A percentile compares a stretch with the other conserved stretches of the same genome.
Evolutionary conservation across 23 red algal species (phyloP).

Genomic region (Gracilariopsis chorda): DNA sequence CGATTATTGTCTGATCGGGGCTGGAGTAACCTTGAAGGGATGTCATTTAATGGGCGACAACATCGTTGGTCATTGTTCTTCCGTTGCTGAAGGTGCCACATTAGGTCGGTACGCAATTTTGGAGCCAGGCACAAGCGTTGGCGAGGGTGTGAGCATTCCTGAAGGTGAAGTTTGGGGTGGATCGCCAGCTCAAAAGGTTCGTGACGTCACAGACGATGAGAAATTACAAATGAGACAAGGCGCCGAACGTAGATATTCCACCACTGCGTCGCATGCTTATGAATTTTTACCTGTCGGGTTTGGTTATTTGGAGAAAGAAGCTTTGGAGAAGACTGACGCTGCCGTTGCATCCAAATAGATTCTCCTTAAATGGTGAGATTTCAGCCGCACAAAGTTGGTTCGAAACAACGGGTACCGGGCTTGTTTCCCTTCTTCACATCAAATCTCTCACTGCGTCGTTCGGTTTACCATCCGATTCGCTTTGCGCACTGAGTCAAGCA

Average conservation of each 20-base stretch:
- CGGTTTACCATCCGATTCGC: too few species aligned
- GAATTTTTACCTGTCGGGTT: conserved; percentile 62
- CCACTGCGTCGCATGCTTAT: conserved; percentile 23
- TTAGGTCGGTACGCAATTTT: conserved; percentile 31
- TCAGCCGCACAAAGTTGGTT: too few species aligned
- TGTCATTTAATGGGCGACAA: conserved; percentile 65
- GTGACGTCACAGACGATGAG: conserved; percentile 38
- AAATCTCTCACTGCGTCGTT: too few species aligned
- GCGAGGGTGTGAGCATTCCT: conserved; percentile 20
- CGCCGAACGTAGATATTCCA: background rate
- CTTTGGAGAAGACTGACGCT: background rate
- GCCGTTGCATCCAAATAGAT: background rate
- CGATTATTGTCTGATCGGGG: conserved; percentile 55
- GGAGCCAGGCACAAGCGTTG: conserved; percentile 15
- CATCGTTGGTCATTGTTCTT: conserved; percentile 33
- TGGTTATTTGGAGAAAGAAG: conserved; percentile 56
- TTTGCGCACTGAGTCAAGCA: too few species aligned
- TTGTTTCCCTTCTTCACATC: too few species aligned
- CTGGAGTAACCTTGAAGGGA: conserved; percentile 37
- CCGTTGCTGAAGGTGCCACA: conserved; percentile 52
- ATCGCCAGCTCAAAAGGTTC: conserved; percentile 44
- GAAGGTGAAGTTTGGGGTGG: conserved; percentile 54
- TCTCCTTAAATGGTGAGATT: too few species aligned
- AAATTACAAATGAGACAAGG: conserved; percentile 1
- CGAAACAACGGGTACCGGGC: too few species aligned